Evolutionary conservation across 2,329 filamentous ascomycete species (phyloP), one percentile per base, ranked within the genome.

Genomic region (Didymella pinodella): DNA sequence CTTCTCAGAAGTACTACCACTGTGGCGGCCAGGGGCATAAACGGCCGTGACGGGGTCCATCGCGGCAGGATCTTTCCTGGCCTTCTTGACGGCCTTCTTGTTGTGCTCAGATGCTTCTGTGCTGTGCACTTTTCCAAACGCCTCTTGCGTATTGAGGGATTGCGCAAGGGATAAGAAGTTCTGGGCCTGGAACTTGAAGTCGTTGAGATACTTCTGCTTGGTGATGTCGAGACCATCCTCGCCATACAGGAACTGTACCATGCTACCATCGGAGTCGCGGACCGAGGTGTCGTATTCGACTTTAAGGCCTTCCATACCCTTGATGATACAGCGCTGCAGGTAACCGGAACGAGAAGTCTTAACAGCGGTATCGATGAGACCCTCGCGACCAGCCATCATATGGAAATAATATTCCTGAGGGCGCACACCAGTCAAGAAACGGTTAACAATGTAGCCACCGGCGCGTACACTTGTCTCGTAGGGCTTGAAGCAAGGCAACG

Each of bases 331-430:
- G 74, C 96, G 86, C 76, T 99, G 95, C 50, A 99, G 83, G 75
- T 99, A 99, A 61, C 95, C 96, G 28, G 95, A 98, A 73, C 95
- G 90, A 10, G 94, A 96, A 1, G 95, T 99, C 81, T 99, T 99
- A 77, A 99, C 95, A 64, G 95, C 95, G 20, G 95, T 99, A 85
- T 99, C 95, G 74, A 99, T 99, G 65, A 99, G 83, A 83, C 95
- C 95, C 84, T 99, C 96, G 80, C 95, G 88, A 69, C 96, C 96
- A 73, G 94, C 95, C 96, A 99, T 99, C 78, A 96, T 93, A 85
- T 99, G 95, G 83, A 99, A 99, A 77, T 94, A 99, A 78, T 97
- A 99, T 76, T 99, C 96, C 73, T 99, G 95, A 4, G 95, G 95
- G 54, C 94, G 88, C 62, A 99, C 95, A 60, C 95, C 95, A 25